phyloP scores from a whole-genome alignment of 2,329 filamentous ascomycete species.

The Zasmidium cellare region DNA sequence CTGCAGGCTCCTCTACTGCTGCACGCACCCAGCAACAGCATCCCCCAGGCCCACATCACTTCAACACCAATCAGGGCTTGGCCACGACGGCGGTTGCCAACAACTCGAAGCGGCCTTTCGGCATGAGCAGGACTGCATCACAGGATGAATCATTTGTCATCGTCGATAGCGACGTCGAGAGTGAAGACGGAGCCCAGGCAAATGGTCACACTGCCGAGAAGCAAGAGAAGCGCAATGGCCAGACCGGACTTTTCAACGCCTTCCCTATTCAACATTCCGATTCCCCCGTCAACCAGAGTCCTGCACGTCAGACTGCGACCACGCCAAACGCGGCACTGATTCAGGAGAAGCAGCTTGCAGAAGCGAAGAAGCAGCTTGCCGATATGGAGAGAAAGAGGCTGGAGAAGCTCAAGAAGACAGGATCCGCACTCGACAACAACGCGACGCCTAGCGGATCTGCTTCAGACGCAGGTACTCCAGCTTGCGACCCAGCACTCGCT shows the following conservation, averaged over 20 bases:
- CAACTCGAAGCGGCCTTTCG: slow-evolving; percentile 61
- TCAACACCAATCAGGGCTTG: background rate
- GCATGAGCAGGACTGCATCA: slow-evolving; percentile 49
- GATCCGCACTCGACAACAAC: background rate
- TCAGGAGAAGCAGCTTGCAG: background rate
- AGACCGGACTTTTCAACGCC: background rate
- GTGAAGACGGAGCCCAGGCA: slow-evolving; percentile 32
- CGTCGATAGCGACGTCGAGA: slow-evolving; percentile 68
- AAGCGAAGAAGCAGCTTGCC: background rate
- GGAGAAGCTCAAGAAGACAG: background rate
- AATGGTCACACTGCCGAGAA: background rate
- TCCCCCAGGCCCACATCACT: background rate
- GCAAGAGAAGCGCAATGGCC: background rate
- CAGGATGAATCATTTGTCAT: slow-evolving; percentile 71
- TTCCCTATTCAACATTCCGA: background rate
- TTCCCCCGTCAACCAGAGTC: too few species aligned
- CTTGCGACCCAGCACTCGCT: background rate
- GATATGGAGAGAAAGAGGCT: background rate
- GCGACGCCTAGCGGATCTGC: background rate
- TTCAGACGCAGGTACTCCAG: background rate
- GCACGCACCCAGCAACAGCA: too few species aligned
- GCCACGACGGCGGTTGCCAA: slow-evolving; percentile 10
- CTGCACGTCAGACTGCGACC: too few species aligned
- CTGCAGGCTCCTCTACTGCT: too few species aligned
- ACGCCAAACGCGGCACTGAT: too few species aligned